These are phyloP conservation scores for Pyrenochaeta sp. DNA, from an alignment of 2,329 filamentous ascomycete genomes.

Conservation along the genomic window DNA sequence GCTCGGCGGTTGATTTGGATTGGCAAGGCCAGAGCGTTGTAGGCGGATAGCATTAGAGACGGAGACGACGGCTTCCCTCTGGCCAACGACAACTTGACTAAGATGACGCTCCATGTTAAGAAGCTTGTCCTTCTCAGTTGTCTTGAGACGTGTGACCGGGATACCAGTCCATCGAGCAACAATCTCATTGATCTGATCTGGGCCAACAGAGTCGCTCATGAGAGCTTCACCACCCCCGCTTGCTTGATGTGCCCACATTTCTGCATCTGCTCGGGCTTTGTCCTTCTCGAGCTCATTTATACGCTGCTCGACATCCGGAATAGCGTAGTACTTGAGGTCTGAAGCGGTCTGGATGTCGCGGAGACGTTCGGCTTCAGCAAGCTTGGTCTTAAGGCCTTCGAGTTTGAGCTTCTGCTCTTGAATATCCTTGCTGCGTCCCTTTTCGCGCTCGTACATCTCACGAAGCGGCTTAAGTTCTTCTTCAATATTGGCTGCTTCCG, in stretches of 20 bases:
- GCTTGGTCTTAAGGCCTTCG: constrained; percentile 87
- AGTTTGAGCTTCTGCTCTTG: constrained; percentile 96
- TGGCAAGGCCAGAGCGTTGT: constrained; percentile 91
- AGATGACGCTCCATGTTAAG: constrained; percentile 94
- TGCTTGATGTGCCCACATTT: constrained; percentile 64
- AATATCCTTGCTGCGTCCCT: constrained; percentile 87
- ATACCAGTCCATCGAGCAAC: constrained; percentile 98
- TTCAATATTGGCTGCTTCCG: constrained; percentile 91
- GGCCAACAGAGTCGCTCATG: constrained; percentile 91
- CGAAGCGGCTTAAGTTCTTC: constrained; percentile 91
- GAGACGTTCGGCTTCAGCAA: constrained; percentile 89
- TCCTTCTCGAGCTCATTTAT: constrained; percentile 85
- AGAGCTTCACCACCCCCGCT: constrained; percentile 70
- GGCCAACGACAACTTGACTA: constrained; percentile 85
- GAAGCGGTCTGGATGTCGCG: constrained; percentile 87
- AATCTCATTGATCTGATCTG: constrained; percentile 99
- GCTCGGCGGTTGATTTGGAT: constrained; percentile 95
- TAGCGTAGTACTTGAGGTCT: constrained; percentile 96
- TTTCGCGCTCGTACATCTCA: constrained; percentile 95
- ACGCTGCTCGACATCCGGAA: constrained; percentile 84
- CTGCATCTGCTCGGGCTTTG: constrained; percentile 79
- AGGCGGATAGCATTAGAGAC: constrained; percentile 96
- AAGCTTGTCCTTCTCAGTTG: constrained; percentile 98
- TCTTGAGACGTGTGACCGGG: constrained; percentile 91
- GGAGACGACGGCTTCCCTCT: constrained; percentile 89